Evolutionary conservation across 371 early-diverging fungal species (phyloP).

Genomic region (Saksenaea oblongispora): DNA sequence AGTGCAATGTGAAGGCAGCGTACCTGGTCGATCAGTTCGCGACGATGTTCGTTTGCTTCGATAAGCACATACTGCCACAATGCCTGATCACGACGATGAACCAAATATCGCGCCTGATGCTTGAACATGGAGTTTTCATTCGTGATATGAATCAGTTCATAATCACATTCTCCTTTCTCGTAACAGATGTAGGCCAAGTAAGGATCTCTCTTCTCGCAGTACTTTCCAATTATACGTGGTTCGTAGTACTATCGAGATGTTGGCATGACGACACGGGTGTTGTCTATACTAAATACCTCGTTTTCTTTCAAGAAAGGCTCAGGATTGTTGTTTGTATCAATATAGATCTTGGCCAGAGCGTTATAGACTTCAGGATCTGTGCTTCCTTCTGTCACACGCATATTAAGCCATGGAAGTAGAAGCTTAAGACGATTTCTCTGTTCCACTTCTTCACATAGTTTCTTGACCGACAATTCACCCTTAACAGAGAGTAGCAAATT

Average conservation of each 20-base stretch:
- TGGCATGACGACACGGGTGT: background rate
- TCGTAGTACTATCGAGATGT: slow-evolving; percentile 68
- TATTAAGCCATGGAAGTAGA: slow-evolving; percentile 90
- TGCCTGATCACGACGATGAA: slow-evolving; percentile 82
- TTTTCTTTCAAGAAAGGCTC: slow-evolving; percentile 95
- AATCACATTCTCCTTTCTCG: slow-evolving; percentile 93
- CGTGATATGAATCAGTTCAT: slow-evolving; percentile 90
- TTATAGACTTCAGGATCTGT: slow-evolving; percentile 91
- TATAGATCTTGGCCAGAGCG: slow-evolving; percentile 97
- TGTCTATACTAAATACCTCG: slow-evolving; percentile 38
- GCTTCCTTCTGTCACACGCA: slow-evolving; percentile 83
- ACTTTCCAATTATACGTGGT: slow-evolving; percentile 89
- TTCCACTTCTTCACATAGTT: slow-evolving; percentile 91
- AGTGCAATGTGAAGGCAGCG: background rate
- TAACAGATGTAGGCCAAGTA: slow-evolving; percentile 95
- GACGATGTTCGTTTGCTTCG: slow-evolving; percentile 78
- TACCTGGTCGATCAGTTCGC: slow-evolving; percentile 92
- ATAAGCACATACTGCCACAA: slow-evolving; percentile 88
- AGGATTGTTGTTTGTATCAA: slow-evolving; percentile 98
- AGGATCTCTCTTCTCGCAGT: slow-evolving; percentile 98
- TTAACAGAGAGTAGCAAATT: slow-evolving; percentile 80
- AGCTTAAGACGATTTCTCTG: slow-evolving; percentile 96
- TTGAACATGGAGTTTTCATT: slow-evolving; percentile 98
- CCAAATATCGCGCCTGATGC: slow-evolving; percentile 96
- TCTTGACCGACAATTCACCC: slow-evolving; percentile 80